Conservation (phyloP, 257 asterid species). For the Jasminum sambac region DNA sequence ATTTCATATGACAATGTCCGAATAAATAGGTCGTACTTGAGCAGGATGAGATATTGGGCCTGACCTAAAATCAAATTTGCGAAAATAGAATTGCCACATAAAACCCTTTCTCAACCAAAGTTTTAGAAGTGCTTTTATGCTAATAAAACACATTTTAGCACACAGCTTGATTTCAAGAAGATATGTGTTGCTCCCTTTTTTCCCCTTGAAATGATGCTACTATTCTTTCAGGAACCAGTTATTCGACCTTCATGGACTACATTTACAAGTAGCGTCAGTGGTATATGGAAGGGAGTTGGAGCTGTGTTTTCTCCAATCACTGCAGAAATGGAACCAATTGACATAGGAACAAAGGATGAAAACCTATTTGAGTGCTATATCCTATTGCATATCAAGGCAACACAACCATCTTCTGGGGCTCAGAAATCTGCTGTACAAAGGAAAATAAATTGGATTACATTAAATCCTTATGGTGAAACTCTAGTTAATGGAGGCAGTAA, state of each 20-base stretch:
- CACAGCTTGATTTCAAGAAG: constrained; percentile 8
- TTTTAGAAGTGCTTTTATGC: neutral
- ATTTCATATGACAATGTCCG: neutral
- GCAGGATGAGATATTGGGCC: neutral
- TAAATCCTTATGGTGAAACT: constrained; percentile 85
- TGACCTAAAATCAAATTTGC: neutral
- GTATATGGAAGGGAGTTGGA: constrained; percentile 99
- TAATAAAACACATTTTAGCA: neutral
- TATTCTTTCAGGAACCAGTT: constrained; percentile 78
- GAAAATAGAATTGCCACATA: neutral
- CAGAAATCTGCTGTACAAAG: constrained; percentile 64
- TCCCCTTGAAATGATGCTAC: constrained; percentile 9
- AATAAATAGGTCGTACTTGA: neutral
- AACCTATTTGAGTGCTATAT: constrained; percentile 89
- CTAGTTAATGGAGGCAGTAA: constrained; percentile 38
- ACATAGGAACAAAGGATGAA: constrained; percentile 67
- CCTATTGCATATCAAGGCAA: constrained; percentile 54
- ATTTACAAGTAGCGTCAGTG: constrained; percentile 89
- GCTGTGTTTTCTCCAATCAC: constrained; percentile 94
- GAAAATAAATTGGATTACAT: constrained; percentile 78
- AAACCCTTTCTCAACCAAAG: neutral
- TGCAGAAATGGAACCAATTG: constrained; percentile 97
- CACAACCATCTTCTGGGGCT: constrained; percentile 48
- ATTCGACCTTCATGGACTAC: constrained; percentile 91
- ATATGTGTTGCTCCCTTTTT: neutral